A percentile compares a stretch with the other conserved stretches of the same genome.
phyloP scores from a whole-genome alignment of 257 asterid species.

The Petunia axillaris region DNA sequence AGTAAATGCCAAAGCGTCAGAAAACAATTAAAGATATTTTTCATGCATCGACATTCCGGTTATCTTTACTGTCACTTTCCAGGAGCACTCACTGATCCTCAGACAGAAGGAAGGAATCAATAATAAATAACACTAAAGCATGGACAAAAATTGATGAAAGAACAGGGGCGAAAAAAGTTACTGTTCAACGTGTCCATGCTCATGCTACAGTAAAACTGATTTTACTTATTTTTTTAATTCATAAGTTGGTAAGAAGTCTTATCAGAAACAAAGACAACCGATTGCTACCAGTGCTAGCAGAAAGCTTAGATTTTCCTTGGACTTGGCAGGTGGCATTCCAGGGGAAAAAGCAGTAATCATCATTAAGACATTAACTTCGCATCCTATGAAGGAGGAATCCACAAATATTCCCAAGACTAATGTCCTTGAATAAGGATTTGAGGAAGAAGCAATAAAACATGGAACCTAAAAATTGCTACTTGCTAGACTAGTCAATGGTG shows the following conservation, averaged over 20 bases:
- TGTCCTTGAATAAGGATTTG: not conserved
- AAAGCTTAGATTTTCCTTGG: not conserved
- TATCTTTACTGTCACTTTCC: not conserved
- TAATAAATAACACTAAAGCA: conserved; percentile 8
- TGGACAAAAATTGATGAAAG: conserved; percentile 11
- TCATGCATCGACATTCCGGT: not conserved
- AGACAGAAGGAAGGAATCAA: conserved; percentile 8
- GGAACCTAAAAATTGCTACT: conserved; percentile 11
- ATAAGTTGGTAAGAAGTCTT: not conserved
- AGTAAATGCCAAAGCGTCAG: not conserved
- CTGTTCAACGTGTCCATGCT: not conserved
- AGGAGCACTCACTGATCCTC: conserved; percentile 9
- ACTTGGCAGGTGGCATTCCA: not conserved
- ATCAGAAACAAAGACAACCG: not conserved
- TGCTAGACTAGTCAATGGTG: conserved; percentile 2
- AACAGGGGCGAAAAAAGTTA: not conserved
- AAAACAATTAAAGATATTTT: conserved; percentile 13
- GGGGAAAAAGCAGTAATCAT: not conserved
- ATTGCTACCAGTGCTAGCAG: conserved; percentile 13
- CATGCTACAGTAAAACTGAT: not conserved
- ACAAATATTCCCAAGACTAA: not conserved
- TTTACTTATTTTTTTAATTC: not conserved
- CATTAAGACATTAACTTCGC: no score
- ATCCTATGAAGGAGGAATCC: not conserved
- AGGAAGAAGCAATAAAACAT: not conserved